A percentile compares a stretch with the other conserved stretches of the same genome.
These are phyloP conservation scores for Monosporascus sp. DNA, from an alignment of 2,329 filamentous ascomycete species.

Conservation along the genomic window DNA sequence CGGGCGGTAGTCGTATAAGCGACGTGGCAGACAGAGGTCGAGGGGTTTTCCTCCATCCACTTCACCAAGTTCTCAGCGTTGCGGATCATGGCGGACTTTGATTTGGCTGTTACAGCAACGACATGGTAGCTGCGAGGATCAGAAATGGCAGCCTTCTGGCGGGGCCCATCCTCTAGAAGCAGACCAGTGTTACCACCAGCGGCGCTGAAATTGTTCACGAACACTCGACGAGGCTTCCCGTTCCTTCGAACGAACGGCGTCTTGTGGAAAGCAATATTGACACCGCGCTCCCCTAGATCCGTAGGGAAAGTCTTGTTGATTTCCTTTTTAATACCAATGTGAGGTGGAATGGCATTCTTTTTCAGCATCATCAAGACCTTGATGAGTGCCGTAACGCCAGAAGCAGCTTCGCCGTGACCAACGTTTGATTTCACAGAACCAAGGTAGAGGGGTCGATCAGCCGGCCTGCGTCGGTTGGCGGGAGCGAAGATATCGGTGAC, in stretches of 20 bases:
- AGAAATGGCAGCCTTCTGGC: constrained; percentile 20
- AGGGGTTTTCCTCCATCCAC: constrained; percentile 47
- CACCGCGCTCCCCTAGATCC: constrained; percentile 51
- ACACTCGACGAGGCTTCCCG: constrained; percentile 41
- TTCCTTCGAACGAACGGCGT: constrained; percentile 45
- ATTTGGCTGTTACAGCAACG: constrained; percentile 54
- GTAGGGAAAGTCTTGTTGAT: constrained; percentile 56
- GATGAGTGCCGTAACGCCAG: constrained; percentile 55
- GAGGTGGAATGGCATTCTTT: constrained; percentile 57
- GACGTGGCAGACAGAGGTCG: constrained; percentile 49
- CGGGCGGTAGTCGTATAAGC: constrained; percentile 66
- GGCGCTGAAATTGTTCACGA: constrained; percentile 66
- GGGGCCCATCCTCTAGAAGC: constrained; percentile 56
- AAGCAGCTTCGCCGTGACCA: constrained; percentile 57
- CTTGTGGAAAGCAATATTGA: constrained; percentile 51
- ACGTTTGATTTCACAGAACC: constrained; percentile 62
- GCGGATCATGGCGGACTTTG: constrained; percentile 48
- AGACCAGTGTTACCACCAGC: constrained; percentile 67
- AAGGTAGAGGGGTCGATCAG: constrained; percentile 50
- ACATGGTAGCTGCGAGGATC: constrained; percentile 54
- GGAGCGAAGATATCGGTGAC: constrained; percentile 55
- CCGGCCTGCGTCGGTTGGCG: constrained; percentile 37
- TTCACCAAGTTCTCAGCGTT: constrained; percentile 51
- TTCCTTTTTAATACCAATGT: constrained; percentile 60
- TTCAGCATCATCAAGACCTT: constrained; percentile 63